phyloP scores from a whole-genome alignment of 2,329 filamentous ascomycete species.

The Pseudonectria buxi region DNA sequence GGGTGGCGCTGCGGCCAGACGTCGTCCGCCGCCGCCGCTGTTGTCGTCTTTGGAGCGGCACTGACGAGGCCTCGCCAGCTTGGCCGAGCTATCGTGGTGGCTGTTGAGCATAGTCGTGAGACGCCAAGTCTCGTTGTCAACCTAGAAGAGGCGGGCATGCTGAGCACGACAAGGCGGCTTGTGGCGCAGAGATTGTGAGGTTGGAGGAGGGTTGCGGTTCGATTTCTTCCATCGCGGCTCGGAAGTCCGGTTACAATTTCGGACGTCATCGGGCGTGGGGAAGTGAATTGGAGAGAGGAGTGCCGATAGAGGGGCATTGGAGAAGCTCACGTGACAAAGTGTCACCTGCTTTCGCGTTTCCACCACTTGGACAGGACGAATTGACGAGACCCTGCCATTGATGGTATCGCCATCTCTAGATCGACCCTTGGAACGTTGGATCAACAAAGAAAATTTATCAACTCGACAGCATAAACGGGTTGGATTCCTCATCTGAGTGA shows the following conservation, averaged over 20 bases:
- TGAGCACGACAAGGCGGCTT: neutral
- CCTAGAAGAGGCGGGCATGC: too few relatives aligned
- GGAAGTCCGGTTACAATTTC: constrained; percentile 23
- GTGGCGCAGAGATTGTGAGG: constrained; percentile 8
- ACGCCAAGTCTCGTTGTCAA: too few relatives aligned
- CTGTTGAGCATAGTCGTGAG: too few relatives aligned
- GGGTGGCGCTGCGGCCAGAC: constrained; percentile 36
- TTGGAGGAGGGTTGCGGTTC: constrained; percentile 7
- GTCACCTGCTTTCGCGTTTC: neutral
- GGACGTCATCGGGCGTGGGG: constrained; percentile 27
- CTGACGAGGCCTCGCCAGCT: constrained; percentile 2
- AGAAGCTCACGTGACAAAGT: neutral
- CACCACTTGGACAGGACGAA: too few relatives aligned
- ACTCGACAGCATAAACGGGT: too few relatives aligned
- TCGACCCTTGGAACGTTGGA: neutral
- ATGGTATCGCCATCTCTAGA: neutral
- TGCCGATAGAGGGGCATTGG: neutral
- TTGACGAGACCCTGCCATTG: neutral
- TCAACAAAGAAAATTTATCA: too few relatives aligned
- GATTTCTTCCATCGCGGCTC: constrained; percentile 13
- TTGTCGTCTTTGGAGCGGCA: constrained; percentile 21
- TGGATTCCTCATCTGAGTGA: too few relatives aligned
- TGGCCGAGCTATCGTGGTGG: too few relatives aligned
- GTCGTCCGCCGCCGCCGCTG: constrained; percentile 13
- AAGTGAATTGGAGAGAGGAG: neutral